phyloP scores from a whole-genome alignment of 2,329 filamentous ascomycete genomes.

The Penicillium decumbens region DNA sequence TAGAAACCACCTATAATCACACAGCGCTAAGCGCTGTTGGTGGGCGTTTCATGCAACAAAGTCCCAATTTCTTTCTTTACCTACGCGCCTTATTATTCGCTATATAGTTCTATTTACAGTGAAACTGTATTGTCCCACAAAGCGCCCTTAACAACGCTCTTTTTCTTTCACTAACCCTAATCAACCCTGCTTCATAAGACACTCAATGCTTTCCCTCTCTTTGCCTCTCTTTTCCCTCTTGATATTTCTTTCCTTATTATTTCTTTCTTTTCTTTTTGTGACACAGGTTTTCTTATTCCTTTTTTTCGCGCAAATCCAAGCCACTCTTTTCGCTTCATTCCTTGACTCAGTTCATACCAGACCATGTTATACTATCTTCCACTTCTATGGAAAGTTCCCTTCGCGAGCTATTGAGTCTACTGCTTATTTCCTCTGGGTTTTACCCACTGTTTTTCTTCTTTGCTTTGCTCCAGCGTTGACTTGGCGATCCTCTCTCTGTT shows the following conservation, averaged over 20 bases:
- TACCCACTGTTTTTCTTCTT: neutral
- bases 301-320: neutral
- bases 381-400: neutral
- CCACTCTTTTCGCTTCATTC: constrained; percentile 3
- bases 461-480: neutral
- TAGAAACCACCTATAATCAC: neutral
- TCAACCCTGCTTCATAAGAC: constrained; percentile 4
- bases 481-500: neutral
- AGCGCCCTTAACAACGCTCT: constrained; percentile 8
- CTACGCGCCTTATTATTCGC: neutral
- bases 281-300: constrained; percentile 7
- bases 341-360: neutral
- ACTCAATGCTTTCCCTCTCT: too few relatives aligned
- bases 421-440: neutral
- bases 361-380: constrained; percentile 1
- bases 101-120: neutral
- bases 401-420: neutral
- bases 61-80: neutral
- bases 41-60: neutral
- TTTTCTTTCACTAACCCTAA: neutral
- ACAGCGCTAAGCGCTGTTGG: neutral
- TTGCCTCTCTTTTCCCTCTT: neutral
- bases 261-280: neutral
- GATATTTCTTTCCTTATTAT: neutral
- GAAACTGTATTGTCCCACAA: constrained; percentile 10